Base-by-base conservation (phyloP, 1,284 basidiomycete genomes). In the Moniliophthora roreri region DNA sequence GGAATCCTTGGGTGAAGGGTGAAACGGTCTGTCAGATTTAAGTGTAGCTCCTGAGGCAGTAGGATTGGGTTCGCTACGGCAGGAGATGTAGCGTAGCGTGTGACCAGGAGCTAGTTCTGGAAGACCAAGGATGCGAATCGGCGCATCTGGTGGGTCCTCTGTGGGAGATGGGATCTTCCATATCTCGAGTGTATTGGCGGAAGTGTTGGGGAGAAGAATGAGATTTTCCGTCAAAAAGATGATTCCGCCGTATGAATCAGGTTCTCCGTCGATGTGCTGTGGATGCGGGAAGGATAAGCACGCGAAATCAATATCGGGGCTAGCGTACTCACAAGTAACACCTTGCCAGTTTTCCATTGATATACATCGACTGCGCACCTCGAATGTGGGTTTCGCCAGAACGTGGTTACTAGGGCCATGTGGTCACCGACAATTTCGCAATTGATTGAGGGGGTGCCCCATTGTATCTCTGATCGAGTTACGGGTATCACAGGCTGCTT, bases 391-490 rank as follows among this genome's bases (percentile, higher is more conserved):
- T 52, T 52, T 20, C 52, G 51, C 4, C 60, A 60, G 50, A 63
- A 63, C n/a, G 71, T 68, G 11, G 76, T 63, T 13, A 79, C 61
- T 3, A 81, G 67, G 4, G 73, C 74, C 2, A 81, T 65, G 48
- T 76, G 68, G 15, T 75, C 68, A 3, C 78, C 79, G 8, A 79
- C 73, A 48, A 79, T 77, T 57, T 79, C 78, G 44, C 79, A 71
- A 16, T 73, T 71, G 34, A 79, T 65, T 5, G 67, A 62, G 11
- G 71, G 73, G 3, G 55, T 49, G 0, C 61, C 59, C 56, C 51
- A 65, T 4, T 36, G 38, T 7, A 60, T 48, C 32, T 61, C 65
- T 5, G 51, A 46, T 4, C 59, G 54, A 13, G 78, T 63, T 16
- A 66, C 58, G 20, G 35, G 51, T 23, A 80, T 58, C 0, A 62